These are phyloP conservation scores for Blastocystis sp. DNA, from an alignment of 352 stramenopile species.

Conservation along the genomic window DNA sequence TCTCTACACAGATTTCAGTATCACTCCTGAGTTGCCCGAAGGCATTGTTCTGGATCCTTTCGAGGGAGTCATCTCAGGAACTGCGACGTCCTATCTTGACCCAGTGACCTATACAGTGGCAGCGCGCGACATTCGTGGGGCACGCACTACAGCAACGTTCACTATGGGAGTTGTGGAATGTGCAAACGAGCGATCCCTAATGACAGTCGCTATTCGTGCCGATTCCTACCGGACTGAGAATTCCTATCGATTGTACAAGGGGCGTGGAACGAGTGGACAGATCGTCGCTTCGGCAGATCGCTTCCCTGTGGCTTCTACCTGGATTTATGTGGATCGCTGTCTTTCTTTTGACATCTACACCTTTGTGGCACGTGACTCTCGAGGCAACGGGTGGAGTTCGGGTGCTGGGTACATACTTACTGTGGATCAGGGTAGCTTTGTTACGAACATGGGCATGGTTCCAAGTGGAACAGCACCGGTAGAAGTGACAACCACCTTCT, in stretches of 20 bases:
- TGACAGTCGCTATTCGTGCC: not conserved
- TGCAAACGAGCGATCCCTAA: not conserved
- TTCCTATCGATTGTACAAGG: not conserved
- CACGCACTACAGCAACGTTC: not conserved
- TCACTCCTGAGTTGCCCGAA: not conserved
- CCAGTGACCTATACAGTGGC: not conserved
- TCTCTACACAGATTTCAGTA: not conserved
- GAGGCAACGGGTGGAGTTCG: not conserved
- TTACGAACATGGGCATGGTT: not conserved
- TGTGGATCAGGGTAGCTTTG: not conserved
- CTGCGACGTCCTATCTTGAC: not conserved
- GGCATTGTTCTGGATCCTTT: not conserved
- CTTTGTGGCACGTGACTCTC: not conserved
- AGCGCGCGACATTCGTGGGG: slow-evolving; percentile 1
- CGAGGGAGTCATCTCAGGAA: slow-evolving; percentile 14
- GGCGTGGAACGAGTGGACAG: not conserved
- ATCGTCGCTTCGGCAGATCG: not conserved
- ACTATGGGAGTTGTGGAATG: not conserved
- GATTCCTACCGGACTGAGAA: not conserved
- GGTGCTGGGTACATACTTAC: not conserved
- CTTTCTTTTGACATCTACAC: not conserved
- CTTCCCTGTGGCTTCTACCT: not conserved
- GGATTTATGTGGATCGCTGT: slow-evolving; percentile 10
- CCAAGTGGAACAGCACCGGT: not conserved
- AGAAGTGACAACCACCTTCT: not conserved